Conservation (phyloP, 768 basidiomycete species). For the Solioccasus polychromus region DNA sequence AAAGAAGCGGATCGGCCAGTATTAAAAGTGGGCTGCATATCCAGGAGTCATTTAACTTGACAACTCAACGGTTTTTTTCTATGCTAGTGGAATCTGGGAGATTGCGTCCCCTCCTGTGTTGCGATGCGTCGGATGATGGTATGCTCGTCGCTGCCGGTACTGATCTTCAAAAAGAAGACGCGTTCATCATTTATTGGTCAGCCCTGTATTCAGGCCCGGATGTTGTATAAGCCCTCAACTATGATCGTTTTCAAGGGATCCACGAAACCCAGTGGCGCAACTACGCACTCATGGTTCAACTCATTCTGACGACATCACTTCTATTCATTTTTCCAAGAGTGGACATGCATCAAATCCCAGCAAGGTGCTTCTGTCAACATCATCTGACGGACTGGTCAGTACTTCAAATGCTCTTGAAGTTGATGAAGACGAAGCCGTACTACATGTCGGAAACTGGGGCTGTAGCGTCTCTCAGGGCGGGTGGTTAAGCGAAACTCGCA, state of each 20-base stretch:
- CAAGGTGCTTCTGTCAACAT: constrained; percentile 69
- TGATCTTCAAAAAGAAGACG: constrained; percentile 77
- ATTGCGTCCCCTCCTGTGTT: constrained; percentile 52
- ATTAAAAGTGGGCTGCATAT: constrained; percentile 53
- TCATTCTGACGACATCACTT: constrained; percentile 92
- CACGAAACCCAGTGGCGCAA: constrained; percentile 68
- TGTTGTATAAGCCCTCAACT: constrained; percentile 3
- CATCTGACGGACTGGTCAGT: constrained; percentile 80
- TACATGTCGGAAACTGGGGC: constrained; percentile 84
- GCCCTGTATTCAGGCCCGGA: constrained; percentile 5
- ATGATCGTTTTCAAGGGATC: constrained; percentile 58
- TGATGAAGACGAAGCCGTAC: constrained; percentile 85
- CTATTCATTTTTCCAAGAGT: constrained; percentile 49
- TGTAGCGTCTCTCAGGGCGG: constrained; percentile 77
- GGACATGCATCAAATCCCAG: constrained; percentile 32
- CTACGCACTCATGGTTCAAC: constrained; percentile 78
- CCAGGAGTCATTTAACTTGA: constrained; percentile 23
- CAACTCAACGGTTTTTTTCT: constrained; percentile 34
- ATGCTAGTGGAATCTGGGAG: constrained; percentile 48
- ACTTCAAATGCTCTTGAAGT: constrained; percentile 67
- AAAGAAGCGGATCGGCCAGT: constrained; percentile 47
- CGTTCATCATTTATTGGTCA: constrained; percentile 82
- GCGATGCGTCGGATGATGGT: constrained; percentile 69
- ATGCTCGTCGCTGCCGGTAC: constrained; percentile 79
- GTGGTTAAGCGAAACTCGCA: constrained; percentile 48